These are phyloP conservation scores for Anethum foeniculum DNA, from an alignment of 140 eudicot species.

Conservation along the genomic window DNA sequence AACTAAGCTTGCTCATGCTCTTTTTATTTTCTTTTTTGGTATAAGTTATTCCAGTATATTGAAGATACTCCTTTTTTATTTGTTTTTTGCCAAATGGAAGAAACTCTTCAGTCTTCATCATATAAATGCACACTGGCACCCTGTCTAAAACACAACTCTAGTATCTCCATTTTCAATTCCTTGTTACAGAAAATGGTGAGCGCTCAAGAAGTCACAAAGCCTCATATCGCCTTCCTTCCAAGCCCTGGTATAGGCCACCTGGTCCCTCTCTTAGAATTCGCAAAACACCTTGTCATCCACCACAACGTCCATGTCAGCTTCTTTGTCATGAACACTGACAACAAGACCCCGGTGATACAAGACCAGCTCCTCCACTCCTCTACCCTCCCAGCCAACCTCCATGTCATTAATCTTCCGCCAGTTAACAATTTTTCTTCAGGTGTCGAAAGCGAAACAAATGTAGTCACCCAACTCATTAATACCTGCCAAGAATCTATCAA, in stretches of 20 bases:
- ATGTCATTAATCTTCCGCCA: constrained; percentile 23
- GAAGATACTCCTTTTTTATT: not conserved
- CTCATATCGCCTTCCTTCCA: constrained; percentile 37
- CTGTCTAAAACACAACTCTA: not conserved
- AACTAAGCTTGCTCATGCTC: no score
- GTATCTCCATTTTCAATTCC: not conserved
- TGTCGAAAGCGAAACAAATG: not conserved
- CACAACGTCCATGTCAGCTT: constrained; percentile 19
- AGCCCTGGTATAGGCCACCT: constrained; percentile 57
- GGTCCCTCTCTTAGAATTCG: constrained; percentile 40
- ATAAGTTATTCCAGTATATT: no score
- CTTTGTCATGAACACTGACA: not conserved
- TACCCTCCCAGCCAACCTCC: constrained; percentile 11
- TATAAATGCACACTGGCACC: not conserved
- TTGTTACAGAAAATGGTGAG: not conserved
- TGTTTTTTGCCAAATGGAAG: not conserved
- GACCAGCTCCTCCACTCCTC: constrained; percentile 21
- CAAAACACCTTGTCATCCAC: constrained; percentile 19
- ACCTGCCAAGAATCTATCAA: constrained; percentile 29
- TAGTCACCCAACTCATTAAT: not conserved
- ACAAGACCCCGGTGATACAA: not conserved
- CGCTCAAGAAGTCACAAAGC: not conserved
- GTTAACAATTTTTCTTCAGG: constrained; percentile 19
- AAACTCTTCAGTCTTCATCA: not conserved
- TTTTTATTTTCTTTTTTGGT: not conserved